Percentiles rank a stretch among this genome's conserved stretches.
phyloP scores from a whole-genome alignment of 345 rosid genomes.

The Eutrema heterophyllum region DNA sequence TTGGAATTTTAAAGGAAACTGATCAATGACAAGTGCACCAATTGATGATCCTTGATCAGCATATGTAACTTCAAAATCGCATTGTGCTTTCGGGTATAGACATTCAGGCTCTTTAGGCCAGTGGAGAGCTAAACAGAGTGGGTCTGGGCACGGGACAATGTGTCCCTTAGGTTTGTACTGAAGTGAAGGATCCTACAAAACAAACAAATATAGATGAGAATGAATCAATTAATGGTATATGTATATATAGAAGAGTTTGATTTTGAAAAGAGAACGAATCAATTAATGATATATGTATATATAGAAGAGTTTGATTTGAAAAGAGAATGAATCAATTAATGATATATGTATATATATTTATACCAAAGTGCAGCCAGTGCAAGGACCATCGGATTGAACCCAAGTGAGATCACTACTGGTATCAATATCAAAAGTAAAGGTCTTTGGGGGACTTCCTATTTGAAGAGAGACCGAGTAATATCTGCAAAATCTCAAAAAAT shows the following conservation, averaged over 20 bases:
- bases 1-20: conserved; percentile 35
- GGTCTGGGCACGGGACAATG: conserved; percentile 40
- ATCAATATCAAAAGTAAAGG: conserved; percentile 64
- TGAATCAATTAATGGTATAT: background rate
- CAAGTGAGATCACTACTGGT: conserved; percentile 95
- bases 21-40: conserved; percentile 63
- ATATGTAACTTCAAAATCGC: conserved; percentile 64
- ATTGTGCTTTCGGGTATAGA: conserved; percentile 47
- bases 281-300: background rate
- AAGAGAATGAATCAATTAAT: background rate
- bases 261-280: background rate
- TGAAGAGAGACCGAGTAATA: conserved; percentile 71
- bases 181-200: conserved; percentile 38
- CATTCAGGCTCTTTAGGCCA: conserved; percentile 38
- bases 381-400: conserved; percentile 94
- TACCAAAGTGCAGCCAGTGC: conserved; percentile 73
- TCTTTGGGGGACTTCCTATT: too few species aligned
- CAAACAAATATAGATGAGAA: background rate
- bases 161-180: conserved; percentile 63
- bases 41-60: conserved; percentile 65
- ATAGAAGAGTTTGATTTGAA: too few species aligned
- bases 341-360: background rate
- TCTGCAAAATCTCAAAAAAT: conserved; percentile 7
- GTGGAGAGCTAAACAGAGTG: conserved; percentile 43
- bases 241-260: too few species aligned